phyloP scores from a whole-genome alignment of 768 basidiomycete species.

The Mycena latifolia region DNA sequence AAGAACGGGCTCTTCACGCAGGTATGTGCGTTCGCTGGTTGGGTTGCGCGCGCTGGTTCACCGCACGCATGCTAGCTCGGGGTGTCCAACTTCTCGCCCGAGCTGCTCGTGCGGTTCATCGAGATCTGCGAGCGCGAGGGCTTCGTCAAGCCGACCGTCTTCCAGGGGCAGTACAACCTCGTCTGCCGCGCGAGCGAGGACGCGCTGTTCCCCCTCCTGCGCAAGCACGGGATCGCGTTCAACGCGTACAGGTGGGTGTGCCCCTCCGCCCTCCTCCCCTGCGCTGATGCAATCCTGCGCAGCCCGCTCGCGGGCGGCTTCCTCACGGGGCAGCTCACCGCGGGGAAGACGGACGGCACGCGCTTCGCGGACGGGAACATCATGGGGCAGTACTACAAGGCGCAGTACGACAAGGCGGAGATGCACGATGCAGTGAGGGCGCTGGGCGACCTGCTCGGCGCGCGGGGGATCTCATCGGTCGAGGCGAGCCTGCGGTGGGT shows the following conservation, averaged over 20 bases:
- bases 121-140: constrained; percentile 6
- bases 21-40: not conserved
- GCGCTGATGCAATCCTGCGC: no score
- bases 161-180: constrained; percentile 1
- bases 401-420: not conserved
- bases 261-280: no score
- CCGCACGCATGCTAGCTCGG: not conserved
- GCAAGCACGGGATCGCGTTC: not conserved
- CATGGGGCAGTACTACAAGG: not conserved
- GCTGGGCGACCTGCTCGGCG: not conserved
- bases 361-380: not conserved
- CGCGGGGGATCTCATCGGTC: not conserved
- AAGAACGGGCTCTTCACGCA: constrained; percentile 2
- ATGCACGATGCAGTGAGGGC: not conserved
- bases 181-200: not conserved
- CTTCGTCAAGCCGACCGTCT: not conserved
- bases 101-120: not conserved
- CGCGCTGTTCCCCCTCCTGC: not conserved
- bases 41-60: not conserved
- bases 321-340: not conserved
- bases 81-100: not conserved
- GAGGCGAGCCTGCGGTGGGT: constrained; percentile 3
- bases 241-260: constrained; percentile 3
- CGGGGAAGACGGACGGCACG: not conserved
- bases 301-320: constrained; percentile 3